Percentiles rank a stretch among this genome's conserved stretches.
phyloP scores from a whole-genome alignment of 2,329 filamentous ascomycete species.

The Penicillium polonicum region DNA sequence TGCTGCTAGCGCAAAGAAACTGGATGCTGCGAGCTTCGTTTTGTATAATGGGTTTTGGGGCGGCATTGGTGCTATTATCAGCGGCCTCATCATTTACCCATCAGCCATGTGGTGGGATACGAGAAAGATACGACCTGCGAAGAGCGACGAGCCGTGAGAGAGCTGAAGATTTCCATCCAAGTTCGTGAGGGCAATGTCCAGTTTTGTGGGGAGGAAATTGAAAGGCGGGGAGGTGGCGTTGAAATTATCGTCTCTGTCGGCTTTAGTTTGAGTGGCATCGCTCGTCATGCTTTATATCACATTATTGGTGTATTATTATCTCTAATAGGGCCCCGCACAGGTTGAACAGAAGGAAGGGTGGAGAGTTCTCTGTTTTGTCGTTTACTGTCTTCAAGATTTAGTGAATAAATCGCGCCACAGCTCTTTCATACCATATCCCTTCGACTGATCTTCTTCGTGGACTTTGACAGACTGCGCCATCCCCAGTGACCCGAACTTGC shows the following conservation, averaged over 20 bases:
- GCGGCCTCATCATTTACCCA: background rate
- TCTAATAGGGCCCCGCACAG: background rate
- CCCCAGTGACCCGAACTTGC: slow-evolving; percentile 63
- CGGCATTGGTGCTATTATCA: background rate
- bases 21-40: background rate
- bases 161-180: background rate
- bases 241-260: background rate
- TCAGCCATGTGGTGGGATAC: background rate
- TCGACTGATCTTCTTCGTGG: slow-evolving; percentile 69
- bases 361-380: background rate
- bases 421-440: slow-evolving; percentile 78
- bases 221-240: background rate
- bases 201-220: too few species aligned
- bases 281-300: background rate
- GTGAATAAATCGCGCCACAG: slow-evolving; percentile 82
- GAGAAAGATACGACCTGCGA: background rate
- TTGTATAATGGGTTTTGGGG: background rate
- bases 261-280: background rate
- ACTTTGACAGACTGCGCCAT: slow-evolving; percentile 54
- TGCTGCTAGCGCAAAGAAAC: background rate
- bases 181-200: too few species aligned
- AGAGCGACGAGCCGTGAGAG: background rate
- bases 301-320: background rate
- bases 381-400: slow-evolving; percentile 11
- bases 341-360: background rate